Evolutionary conservation across 176 grass and related monocot species (phyloP), one percentile per base, ranked within the genome.

Genomic region (Aechmea fasciata): DNA sequence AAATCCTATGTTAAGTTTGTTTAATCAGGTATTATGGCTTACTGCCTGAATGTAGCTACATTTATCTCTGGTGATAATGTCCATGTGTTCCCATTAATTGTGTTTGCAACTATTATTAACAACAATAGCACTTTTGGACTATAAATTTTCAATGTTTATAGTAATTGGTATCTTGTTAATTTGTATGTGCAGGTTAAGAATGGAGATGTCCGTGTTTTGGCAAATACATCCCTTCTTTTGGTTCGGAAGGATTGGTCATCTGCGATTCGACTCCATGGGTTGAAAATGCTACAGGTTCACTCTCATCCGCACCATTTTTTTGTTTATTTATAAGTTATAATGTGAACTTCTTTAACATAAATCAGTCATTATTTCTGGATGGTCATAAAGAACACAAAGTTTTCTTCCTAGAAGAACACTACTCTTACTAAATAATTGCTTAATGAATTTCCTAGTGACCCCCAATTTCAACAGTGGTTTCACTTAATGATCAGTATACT

Each of bases 231-330:
- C 64, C 85, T 97, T 79, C 66, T 90, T 75, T 92, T 97, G 82
- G 84, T 97, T n/a, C 79, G 64, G 53, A 87, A 83, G 74, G 83
- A 92, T 51, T 91, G 87, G 81, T 70, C 89, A 48, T 87, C 86
- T 63, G 86, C 90, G 78, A 92, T 92, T 54, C 81, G 94, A 69
- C 52, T 97, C 55, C 94, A 97, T 54, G 94, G 89, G 41, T 97
- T 97, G 71, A 97, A 97, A 73, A 85, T 97, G 89, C 78, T 97
- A 74, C 94, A 97, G 89, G 94, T 97, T 67, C n/a, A 66, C 67
- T 9, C 49, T 83, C 75, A 17, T 64, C 52, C 50, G 52, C 24
- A 24, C 24, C 72, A 13, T 59, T 57, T 75, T 82, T 69, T 80
- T 79, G 17, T 68, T 83, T 81, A 4, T 76, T 41, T 41, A 41